phyloP scores from a whole-genome alignment of 2,329 filamentous ascomycete species.

The Aspergillus eucalypticola region DNA sequence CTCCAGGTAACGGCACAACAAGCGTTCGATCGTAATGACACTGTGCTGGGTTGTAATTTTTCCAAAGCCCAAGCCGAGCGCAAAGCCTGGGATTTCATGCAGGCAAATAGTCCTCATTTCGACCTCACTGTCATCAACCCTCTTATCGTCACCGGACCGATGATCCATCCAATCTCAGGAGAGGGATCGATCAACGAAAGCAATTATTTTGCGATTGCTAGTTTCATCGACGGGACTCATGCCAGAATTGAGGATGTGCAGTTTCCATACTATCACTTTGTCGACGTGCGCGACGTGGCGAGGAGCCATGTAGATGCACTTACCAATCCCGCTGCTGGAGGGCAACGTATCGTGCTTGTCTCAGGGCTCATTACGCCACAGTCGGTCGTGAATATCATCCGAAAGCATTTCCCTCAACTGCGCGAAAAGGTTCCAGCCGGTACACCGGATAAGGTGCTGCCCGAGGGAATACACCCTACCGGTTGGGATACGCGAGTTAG shows the following conservation, averaged over 20 bases:
- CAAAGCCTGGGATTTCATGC: slow-evolving; percentile 21
- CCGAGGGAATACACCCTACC: slow-evolving; percentile 23
- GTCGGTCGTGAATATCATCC: slow-evolving; percentile 48
- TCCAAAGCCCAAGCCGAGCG: slow-evolving; percentile 18
- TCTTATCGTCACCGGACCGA: slow-evolving; percentile 26
- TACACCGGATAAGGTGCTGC: slow-evolving; percentile 30
- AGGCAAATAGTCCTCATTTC: slow-evolving; percentile 12
- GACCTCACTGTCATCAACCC: slow-evolving; percentile 22
- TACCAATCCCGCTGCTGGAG: slow-evolving; percentile 7
- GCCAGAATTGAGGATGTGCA: slow-evolving; percentile 17
- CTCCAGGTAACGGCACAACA: slow-evolving; percentile 19
- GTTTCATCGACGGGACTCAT: slow-evolving; percentile 26
- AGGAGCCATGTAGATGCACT: slow-evolving; percentile 14
- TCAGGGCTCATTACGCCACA: slow-evolving; percentile 51
- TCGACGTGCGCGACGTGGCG: slow-evolving; percentile 17
- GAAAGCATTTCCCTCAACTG: slow-evolving; percentile 54
- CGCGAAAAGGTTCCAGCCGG: slow-evolving; percentile 50
- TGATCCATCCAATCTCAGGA: slow-evolving; percentile 22
- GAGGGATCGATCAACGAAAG: slow-evolving; percentile 23
- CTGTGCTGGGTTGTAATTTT: slow-evolving; percentile 19
- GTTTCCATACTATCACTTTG: slow-evolving; percentile 23
- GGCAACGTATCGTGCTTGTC: slow-evolving; percentile 51
- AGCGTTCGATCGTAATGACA: slow-evolving; percentile 15
- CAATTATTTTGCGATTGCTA: slow-evolving; percentile 24
- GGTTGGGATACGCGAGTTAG: slow-evolving; percentile 22